Evolutionary conservation across 2,329 filamentous ascomycete species (phyloP).

Genomic region (Cryphonectria naterciae): DNA sequence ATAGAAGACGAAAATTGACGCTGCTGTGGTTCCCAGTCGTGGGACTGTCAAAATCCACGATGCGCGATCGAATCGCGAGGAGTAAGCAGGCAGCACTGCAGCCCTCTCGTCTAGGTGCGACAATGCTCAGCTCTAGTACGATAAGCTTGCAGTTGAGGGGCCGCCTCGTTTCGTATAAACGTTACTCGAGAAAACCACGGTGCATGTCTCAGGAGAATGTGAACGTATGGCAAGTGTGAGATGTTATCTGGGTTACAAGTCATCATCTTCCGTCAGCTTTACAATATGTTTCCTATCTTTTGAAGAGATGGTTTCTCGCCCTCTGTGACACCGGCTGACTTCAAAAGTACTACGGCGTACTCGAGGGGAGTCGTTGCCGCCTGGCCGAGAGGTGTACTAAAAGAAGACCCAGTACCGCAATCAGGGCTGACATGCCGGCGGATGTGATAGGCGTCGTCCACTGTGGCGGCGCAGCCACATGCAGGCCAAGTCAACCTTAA

Average conservation of each 20-base stretch:
- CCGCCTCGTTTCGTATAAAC: background rate
- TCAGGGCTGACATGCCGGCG: conserved; percentile 3
- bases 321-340: background rate
- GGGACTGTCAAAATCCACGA: background rate
- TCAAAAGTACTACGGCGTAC: background rate
- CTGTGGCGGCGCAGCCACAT: conserved; percentile 3
- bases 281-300: background rate
- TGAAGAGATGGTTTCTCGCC: background rate
- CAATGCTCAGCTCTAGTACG: background rate
- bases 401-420: background rate
- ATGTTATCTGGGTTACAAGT: background rate
- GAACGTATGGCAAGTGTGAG: background rate
- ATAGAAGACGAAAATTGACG: background rate
- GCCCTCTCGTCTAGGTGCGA: background rate
- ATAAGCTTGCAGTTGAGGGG: background rate
- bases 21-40: background rate
- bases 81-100: background rate
- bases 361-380: background rate
- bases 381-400: background rate
- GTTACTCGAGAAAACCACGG: background rate
- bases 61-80: background rate
- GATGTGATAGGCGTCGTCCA: background rate
- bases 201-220: background rate
- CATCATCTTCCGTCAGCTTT: background rate
- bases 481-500: background rate